phyloP scores from a whole-genome alignment of 2,329 filamentous ascomycete genomes.

The Colletotrichum sp. region DNA sequence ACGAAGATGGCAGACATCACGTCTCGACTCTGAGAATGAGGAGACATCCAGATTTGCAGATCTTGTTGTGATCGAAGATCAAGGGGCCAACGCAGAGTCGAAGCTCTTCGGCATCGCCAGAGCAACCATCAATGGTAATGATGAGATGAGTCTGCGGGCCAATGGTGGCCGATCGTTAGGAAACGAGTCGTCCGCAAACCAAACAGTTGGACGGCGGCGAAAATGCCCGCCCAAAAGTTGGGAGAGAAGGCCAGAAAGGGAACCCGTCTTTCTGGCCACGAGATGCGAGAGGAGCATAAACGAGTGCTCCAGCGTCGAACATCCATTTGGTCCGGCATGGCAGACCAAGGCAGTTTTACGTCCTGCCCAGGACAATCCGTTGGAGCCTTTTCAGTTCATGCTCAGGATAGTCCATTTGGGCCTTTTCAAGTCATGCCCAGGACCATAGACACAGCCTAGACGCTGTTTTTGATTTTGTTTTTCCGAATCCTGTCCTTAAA shows the following conservation, averaged over 20 bases:
- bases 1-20: neutral
- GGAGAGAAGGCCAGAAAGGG: neutral
- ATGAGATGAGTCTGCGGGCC: neutral
- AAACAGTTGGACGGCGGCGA: neutral
- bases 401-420: constrained; percentile 31
- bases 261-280: neutral
- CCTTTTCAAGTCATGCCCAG: constrained; percentile 39
- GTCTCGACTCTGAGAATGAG: neutral
- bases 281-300: neutral
- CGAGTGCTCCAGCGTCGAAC: neutral
- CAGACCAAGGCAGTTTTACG: constrained; percentile 35
- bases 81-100: neutral
- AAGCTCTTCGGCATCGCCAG: neutral
- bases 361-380: constrained; percentile 37
- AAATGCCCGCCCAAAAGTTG: neutral
- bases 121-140: neutral
- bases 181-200: neutral
- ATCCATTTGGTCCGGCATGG: neutral
- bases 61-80: neutral
- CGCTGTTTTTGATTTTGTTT: neutral
- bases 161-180: neutral
- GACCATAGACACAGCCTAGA: constrained; percentile 24
- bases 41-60: neutral
- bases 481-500: neutral
- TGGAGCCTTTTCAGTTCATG: constrained; percentile 37